A percentile compares a stretch with the other conserved stretches of the same genome.
phyloP scores from a whole-genome alignment of 108 stramenopile species.

The Nitzschia sp. region DNA sequence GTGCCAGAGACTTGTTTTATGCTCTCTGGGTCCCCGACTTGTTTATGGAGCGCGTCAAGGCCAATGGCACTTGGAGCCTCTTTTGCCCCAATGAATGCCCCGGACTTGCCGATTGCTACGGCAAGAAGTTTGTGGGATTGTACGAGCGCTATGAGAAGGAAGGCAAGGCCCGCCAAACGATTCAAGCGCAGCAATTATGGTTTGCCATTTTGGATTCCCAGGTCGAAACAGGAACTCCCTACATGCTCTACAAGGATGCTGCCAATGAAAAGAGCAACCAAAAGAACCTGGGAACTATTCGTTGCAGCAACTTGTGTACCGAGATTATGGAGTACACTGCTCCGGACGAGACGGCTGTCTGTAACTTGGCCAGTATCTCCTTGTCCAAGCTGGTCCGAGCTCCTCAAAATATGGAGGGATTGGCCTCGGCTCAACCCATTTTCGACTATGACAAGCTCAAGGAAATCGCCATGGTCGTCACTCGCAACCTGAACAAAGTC shows the following conservation, averaged over 20 bases:
- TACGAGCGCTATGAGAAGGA: constrained; percentile 96
- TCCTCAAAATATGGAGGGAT: constrained; percentile 18
- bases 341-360: constrained; percentile 98
- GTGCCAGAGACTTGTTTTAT: constrained; percentile 98
- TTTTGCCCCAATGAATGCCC: constrained; percentile 98
- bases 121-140: constrained; percentile 90
- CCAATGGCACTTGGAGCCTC: constrained; percentile 90
- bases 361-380: constrained; percentile 98
- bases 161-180: constrained; percentile 87
- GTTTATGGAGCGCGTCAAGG: constrained; percentile 98
- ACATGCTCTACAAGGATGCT: constrained; percentile 99
- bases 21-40: constrained; percentile 99
- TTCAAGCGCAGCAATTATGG: constrained; percentile 98
- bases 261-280: constrained; percentile 99
- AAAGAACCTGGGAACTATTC: constrained; percentile 98
- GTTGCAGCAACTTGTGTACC: constrained; percentile 96
- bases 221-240: constrained; percentile 99
- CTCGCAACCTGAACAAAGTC: constrained; percentile 95
- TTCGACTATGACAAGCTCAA: constrained; percentile 91
- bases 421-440: constrained; percentile 39
- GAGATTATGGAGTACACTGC: constrained; percentile 99
- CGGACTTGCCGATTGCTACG: constrained; percentile 90
- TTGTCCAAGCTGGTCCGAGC: constrained; percentile 89
- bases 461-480: constrained; percentile 92
- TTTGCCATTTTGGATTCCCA: constrained; percentile 97